Percentiles rank a stretch among this genome's conserved stretches.
Evolutionary conservation across 371 early-diverging fungal species (phyloP).

Genomic region (Mucor plumbeus): DNA sequence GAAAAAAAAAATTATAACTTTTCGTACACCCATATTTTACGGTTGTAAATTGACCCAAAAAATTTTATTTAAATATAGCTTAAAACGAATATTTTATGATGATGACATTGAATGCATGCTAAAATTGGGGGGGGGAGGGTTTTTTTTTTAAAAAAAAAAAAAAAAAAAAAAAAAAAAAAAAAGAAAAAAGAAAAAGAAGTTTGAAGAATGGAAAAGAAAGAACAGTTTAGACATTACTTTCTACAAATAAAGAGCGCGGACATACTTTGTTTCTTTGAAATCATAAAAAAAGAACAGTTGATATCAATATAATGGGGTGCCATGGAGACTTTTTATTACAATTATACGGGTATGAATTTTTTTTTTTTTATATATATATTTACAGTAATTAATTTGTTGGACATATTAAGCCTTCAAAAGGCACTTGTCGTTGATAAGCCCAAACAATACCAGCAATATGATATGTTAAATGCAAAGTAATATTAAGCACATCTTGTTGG

Average conservation of each 20-base stretch:
- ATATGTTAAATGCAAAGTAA: slow-evolving; percentile 35
- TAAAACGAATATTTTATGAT: not conserved
- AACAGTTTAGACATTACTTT: not conserved
- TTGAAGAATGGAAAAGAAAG: not conserved
- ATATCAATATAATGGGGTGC: not conserved
- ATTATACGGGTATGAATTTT: not conserved
- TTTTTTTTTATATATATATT: not conserved
- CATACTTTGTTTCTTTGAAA: not conserved
- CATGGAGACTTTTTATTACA: not conserved
- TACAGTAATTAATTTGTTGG: slow-evolving; percentile 23
- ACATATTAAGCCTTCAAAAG: slow-evolving; percentile 24
- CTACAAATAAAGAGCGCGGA: not conserved
- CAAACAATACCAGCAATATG: slow-evolving; percentile 45
- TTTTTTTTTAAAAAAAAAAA: not conserved
- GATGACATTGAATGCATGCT: not conserved
- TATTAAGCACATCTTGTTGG: slow-evolving; percentile 29
- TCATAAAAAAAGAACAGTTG: not conserved
- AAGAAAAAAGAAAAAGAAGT: not conserved
- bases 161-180: not conserved
- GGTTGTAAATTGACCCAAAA: not conserved
- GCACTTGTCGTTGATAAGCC: slow-evolving; percentile 29
- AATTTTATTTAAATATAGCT: not conserved
- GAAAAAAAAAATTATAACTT: not conserved
- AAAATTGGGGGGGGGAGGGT: too few relatives aligned
- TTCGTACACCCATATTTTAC: not conserved